These are phyloP conservation scores for Euphorbia schlechtendalii DNA, from an alignment of 441 rosid genomes.

Conservation along the genomic window DNA sequence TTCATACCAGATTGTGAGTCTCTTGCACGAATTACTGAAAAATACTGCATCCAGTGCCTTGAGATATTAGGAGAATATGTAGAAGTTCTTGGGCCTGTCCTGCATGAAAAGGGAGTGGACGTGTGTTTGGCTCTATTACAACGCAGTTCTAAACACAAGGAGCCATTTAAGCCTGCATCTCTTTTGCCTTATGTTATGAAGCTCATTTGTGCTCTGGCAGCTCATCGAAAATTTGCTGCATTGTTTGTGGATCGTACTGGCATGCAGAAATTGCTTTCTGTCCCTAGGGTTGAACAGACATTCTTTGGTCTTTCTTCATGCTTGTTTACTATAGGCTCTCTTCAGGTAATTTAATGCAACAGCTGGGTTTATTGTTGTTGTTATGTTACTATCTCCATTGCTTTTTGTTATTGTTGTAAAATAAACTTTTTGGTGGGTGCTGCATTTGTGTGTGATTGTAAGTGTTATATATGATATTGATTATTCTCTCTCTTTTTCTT, in stretches of 20 bases:
- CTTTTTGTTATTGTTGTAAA: not conserved
- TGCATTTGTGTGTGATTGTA: conserved; percentile 1
- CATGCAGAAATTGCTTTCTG: conserved; percentile 84
- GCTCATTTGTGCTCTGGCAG: conserved; percentile 95
- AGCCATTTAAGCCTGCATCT: conserved; percentile 32
- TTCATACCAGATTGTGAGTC: conserved; percentile 62
- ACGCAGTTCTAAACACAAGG: conserved; percentile 47
- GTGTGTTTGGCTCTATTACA: conserved; percentile 82
- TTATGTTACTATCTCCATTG: not conserved
- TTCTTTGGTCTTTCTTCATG: conserved; percentile 90
- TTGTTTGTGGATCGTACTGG: conserved; percentile 97
- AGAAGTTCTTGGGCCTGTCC: conserved; percentile 95
- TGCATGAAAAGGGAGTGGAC: conserved; percentile 96
- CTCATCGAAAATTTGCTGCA: conserved; percentile 97
- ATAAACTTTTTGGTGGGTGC: conserved; percentile 5
- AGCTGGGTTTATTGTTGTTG: not conserved
- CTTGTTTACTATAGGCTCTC: conserved; percentile 83
- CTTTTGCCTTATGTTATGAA: conserved; percentile 96
- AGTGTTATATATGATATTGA: conserved; percentile 8
- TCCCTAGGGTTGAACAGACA: conserved; percentile 67
- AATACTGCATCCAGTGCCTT: conserved; percentile 89
- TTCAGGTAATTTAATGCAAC: conserved; percentile 54
- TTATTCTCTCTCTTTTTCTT: conserved; percentile 16
- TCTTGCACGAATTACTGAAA: conserved; percentile 81
- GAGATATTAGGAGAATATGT: conserved; percentile 90